Percentiles rank a stretch among this genome's conserved stretches.
Conservation (phyloP, 2,329 filamentous ascomycete genomes). For the Chrysosporium keratinophilum region DNA sequence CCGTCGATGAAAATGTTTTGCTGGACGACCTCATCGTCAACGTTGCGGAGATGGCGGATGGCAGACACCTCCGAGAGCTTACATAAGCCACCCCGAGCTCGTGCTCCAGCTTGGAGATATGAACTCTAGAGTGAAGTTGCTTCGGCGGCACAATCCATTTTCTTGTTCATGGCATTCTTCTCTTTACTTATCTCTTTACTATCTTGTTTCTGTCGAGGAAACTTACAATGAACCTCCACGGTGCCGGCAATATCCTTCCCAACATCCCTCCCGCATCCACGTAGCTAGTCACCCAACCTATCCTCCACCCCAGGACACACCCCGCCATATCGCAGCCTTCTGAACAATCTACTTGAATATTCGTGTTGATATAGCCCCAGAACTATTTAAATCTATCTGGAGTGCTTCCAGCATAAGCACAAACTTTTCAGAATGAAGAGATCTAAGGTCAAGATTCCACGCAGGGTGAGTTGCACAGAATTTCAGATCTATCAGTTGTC, state of each 20-base stretch:
- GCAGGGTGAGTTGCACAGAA: slow-evolving; percentile 47
- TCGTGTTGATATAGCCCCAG: not conserved
- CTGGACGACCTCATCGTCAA: not conserved
- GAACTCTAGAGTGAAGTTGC: no score
- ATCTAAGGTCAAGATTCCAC: slow-evolving; percentile 56
- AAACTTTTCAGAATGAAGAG: slow-evolving; percentile 38
- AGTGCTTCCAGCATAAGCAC: not conserved
- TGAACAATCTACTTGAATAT: not conserved
- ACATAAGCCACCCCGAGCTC: no score
- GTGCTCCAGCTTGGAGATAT: no score
- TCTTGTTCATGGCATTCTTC: not conserved
- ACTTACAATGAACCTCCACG: no score
- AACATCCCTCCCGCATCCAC: no score
- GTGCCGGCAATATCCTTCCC: no score
- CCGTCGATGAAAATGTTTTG: not conserved
- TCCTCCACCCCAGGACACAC: not conserved
- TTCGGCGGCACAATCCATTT: no score
- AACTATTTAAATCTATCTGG: not conserved
- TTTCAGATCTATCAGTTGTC: not conserved
- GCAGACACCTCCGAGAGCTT: no score
- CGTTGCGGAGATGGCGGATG: no score
- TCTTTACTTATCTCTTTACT: not conserved
- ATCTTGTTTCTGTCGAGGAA: not conserved
- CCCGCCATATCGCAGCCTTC: not conserved
- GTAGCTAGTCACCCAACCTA: no score